These are phyloP conservation scores for Colletotrichum sp. DNA, from an alignment of 2,329 filamentous ascomycete genomes.

Conservation along the genomic window DNA sequence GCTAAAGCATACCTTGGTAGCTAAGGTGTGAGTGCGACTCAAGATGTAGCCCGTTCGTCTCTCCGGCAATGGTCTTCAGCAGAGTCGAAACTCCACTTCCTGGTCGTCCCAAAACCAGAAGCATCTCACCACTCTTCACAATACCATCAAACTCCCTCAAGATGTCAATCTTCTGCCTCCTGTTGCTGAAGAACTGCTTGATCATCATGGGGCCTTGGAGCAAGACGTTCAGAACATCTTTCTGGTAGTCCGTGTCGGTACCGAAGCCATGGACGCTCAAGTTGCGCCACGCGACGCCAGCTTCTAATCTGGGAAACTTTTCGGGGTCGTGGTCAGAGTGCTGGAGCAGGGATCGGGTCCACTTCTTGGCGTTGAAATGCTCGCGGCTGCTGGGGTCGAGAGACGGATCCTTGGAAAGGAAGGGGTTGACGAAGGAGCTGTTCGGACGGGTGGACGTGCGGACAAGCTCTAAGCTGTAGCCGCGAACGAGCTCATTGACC, in stretches of 20 bases:
- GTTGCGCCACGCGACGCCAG: conserved; percentile 42
- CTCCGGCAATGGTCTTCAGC: conserved; percentile 59
- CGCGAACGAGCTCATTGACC: conserved; percentile 2
- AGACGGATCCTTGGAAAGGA: conserved; percentile 28
- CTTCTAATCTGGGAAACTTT: conserved; percentile 38
- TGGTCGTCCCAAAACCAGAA: conserved; percentile 55
- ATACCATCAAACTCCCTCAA: conserved; percentile 56
- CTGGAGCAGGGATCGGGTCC: conserved; percentile 50
- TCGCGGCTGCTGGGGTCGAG: conserved; percentile 48
- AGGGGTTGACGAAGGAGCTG: conserved; percentile 25
- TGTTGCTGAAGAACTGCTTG: conserved; percentile 24
- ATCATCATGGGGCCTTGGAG: conserved; percentile 24
- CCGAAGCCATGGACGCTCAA: conserved; percentile 42
- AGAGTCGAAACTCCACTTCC: conserved; percentile 60
- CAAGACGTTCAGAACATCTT: conserved; percentile 34
- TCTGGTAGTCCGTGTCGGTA: conserved; percentile 38
- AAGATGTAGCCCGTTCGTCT: conserved; percentile 55
- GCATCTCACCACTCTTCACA: conserved; percentile 49
- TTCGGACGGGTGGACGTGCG: conserved; percentile 11
- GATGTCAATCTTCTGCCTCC: conserved; percentile 50
- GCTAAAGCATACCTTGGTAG: conserved; percentile 48
- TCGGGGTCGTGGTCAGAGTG: conserved; percentile 39
- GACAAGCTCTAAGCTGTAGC: conserved; percentile 22
- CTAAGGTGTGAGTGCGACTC: conserved; percentile 50
- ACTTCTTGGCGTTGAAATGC: conserved; percentile 48